A percentile compares a stretch with the other conserved stretches of the same genome.
These are phyloP conservation scores for Lasiosphaeria hispida DNA, from an alignment of 495 filamentous ascomycete species.

Conservation along the genomic window DNA sequence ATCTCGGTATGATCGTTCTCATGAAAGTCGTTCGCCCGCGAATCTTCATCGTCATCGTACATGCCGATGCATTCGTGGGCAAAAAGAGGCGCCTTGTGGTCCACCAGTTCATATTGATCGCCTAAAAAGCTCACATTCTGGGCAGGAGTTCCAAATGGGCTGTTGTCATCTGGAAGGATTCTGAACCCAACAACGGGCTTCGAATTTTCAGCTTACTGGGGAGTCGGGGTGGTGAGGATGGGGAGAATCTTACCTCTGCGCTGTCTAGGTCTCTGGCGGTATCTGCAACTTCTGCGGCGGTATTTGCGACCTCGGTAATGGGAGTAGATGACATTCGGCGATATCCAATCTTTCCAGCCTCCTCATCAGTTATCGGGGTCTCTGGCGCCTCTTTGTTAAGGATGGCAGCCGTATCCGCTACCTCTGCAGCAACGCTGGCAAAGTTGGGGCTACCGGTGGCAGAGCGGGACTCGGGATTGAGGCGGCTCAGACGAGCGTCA, in stretches of 20 bases:
- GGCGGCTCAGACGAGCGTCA: slow-evolving; percentile 10
- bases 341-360: slow-evolving; percentile 28
- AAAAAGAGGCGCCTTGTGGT: slow-evolving; percentile 41
- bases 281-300: slow-evolving; percentile 50
- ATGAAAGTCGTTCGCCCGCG: not conserved
- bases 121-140: slow-evolving; percentile 1
- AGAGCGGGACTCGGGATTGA: slow-evolving; percentile 13
- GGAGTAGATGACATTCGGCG: slow-evolving; percentile 32
- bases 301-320: slow-evolving; percentile 39
- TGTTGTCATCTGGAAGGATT: slow-evolving; percentile 11
- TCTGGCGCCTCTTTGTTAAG: slow-evolving; percentile 34
- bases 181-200: slow-evolving; percentile 17
- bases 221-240: slow-evolving; percentile 8
- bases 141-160: not conserved
- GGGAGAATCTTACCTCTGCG: slow-evolving; percentile 25
- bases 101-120: slow-evolving; percentile 21
- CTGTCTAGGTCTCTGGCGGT: slow-evolving; percentile 36
- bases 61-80: slow-evolving; percentile 44
- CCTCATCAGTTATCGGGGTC: slow-evolving; percentile 28
- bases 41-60: slow-evolving; percentile 20
- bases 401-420: slow-evolving; percentile 41
- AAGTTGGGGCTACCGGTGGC: slow-evolving; percentile 22
- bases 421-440: slow-evolving; percentile 36
- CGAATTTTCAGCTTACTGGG: not conserved
- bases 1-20: slow-evolving; percentile 16